Conservation (phyloP, 371 early-diverging fungal species). For the Apophysomyces sp. region DNA sequence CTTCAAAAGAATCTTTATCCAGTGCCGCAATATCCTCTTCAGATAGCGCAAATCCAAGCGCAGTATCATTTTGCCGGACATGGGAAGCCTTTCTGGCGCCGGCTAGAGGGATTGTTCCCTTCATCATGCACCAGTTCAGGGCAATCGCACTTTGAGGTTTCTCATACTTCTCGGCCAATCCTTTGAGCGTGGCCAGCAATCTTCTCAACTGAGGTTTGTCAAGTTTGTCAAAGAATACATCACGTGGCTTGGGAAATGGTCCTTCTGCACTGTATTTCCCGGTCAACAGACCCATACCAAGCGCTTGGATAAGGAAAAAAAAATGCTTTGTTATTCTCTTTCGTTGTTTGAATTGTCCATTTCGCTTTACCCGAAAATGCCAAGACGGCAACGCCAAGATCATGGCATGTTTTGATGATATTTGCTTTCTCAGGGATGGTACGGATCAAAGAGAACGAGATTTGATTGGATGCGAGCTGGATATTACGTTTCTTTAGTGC, state of each 20-base stretch:
- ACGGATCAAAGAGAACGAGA: constrained; percentile 50
- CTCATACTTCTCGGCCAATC: constrained; percentile 26
- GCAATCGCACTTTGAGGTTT: constrained; percentile 36
- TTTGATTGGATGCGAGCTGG: constrained; percentile 56
- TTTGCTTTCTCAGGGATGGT: constrained; percentile 53
- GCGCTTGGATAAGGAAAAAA: constrained; percentile 12
- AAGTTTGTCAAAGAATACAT: constrained; percentile 14
- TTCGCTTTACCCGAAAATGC: constrained; percentile 52
- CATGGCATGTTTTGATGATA: constrained; percentile 51
- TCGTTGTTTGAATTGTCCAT: not conserved
- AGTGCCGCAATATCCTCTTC: constrained; percentile 46
- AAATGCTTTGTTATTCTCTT: not conserved
- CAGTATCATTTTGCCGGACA: constrained; percentile 45
- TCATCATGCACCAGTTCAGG: constrained; percentile 48
- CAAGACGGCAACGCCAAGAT: constrained; percentile 58
- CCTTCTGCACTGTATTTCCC: constrained; percentile 50
- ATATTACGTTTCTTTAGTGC: constrained; percentile 50
- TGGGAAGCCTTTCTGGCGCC: constrained; percentile 55
- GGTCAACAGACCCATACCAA: constrained; percentile 50
- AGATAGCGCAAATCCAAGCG: constrained; percentile 51
- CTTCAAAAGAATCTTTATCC: constrained; percentile 44
- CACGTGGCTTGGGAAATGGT: constrained; percentile 34
- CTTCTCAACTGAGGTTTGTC: constrained; percentile 26
- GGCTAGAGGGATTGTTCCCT: constrained; percentile 57
- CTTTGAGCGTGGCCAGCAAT: constrained; percentile 23